Conservation (phyloP, 169 alveolate genomes). For the Plasmodium vivax region DNA sequence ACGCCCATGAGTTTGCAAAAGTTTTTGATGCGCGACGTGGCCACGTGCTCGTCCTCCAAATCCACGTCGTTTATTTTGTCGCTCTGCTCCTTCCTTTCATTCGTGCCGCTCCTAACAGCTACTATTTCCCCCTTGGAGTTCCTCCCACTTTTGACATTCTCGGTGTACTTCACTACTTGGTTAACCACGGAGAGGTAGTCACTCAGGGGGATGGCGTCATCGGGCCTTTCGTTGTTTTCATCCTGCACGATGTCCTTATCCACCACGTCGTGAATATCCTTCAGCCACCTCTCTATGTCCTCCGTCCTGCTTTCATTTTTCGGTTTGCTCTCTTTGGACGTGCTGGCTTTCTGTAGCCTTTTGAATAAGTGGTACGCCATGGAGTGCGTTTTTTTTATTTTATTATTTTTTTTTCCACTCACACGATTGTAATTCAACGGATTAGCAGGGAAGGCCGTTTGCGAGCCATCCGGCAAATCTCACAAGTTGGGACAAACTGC, state of each 20-base stretch:
- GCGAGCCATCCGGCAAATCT: not conserved
- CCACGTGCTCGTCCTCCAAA: slow-evolving; percentile 15
- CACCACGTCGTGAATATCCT: slow-evolving; percentile 5
- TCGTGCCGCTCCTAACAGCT: not conserved
- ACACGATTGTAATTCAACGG: not conserved
- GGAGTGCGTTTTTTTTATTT: not conserved
- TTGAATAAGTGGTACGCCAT: slow-evolving; percentile 68
- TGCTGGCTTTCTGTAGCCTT: slow-evolving; percentile 39
- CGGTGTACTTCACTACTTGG: slow-evolving; percentile 21
- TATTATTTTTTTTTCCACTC: not conserved
- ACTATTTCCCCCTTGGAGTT: not conserved
- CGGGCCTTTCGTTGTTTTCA: not conserved
- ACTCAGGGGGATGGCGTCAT: slow-evolving; percentile 1
- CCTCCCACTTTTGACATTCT: slow-evolving; percentile 19
- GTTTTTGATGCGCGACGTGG: slow-evolving; percentile 1
- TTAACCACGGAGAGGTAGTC: slow-evolving; percentile 15
- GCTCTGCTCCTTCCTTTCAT: not conserved
- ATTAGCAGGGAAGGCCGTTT: not conserved
- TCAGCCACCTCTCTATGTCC: slow-evolving; percentile 36
- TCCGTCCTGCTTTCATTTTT: slow-evolving; percentile 41
- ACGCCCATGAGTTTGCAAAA: slow-evolving; percentile 44
- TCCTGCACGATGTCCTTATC: slow-evolving; percentile 17
- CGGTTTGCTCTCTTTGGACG: slow-evolving; percentile 23
- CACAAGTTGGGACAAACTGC: not conserved
- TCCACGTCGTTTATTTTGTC: slow-evolving; percentile 4